phyloP scores from a whole-genome alignment of 176 grass and related monocot genomes.

The Zizania latifolia region DNA sequence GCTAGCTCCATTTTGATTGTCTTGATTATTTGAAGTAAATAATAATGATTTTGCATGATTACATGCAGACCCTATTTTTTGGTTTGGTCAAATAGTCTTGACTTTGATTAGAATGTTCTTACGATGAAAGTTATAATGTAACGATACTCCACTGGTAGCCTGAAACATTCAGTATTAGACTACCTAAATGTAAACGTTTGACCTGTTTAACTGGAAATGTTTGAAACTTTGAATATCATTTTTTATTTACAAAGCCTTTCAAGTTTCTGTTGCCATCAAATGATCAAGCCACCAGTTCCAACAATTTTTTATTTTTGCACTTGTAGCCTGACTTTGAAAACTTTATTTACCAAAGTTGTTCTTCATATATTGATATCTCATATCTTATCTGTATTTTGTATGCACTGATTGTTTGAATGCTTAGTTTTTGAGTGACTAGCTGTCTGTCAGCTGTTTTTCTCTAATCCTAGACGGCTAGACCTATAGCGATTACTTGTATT shows the following conservation, averaged over 20 bases:
- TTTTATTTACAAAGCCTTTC: neutral
- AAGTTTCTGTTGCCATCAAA: neutral
- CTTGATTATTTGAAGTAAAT: neutral
- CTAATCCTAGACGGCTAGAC: neutral
- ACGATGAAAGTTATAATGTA: neutral
- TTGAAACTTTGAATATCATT: neutral
- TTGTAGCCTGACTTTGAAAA: neutral
- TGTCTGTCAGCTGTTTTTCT: neutral
- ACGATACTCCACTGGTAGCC: neutral
- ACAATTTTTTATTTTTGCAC: neutral
- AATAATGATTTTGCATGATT: neutral
- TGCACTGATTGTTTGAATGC: neutral
- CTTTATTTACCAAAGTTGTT: neutral
- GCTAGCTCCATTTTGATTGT: neutral
- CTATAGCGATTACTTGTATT: neutral
- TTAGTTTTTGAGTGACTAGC: neutral
- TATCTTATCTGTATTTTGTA: neutral
- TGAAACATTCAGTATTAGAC: neutral
- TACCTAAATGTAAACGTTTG: neutral
- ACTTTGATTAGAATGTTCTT: neutral
- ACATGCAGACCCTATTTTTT: neutral
- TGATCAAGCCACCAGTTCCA: neutral
- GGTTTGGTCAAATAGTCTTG: neutral
- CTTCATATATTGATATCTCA: neutral
- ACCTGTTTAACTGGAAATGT: neutral